A percentile compares a stretch with the other conserved stretches of the same genome.
Conservation (phyloP, 2,329 filamentous ascomycete species). For the Coniochaeta hoffmannii region DNA sequence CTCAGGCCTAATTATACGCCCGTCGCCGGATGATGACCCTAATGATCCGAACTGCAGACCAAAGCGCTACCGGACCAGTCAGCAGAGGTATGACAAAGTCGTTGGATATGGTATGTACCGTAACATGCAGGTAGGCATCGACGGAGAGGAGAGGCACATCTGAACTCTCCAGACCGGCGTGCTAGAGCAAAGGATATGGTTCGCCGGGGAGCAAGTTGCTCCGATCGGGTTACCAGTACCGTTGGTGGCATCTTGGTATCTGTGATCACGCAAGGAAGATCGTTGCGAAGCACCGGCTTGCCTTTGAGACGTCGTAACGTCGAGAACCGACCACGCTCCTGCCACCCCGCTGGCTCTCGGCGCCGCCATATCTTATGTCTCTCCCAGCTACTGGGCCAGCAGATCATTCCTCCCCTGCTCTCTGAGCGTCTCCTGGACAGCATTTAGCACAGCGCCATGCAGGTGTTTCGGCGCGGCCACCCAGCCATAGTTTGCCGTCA, state of each 20-base stretch:
- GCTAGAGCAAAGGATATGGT: conserved; percentile 49
- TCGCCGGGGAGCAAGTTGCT: conserved; percentile 62
- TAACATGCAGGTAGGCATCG: conserved; percentile 27
- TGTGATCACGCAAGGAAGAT: conserved; percentile 25
- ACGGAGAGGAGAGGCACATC: conserved; percentile 48
- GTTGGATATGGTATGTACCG: not conserved
- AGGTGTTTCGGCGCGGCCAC: conserved; percentile 40
- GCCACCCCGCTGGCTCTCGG: not conserved
- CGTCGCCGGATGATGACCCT: not conserved
- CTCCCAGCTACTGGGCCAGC: conserved; percentile 8
- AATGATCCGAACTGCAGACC: not conserved
- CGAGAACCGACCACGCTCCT: not conserved
- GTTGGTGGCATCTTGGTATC: conserved; percentile 59
- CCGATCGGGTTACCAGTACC: conserved; percentile 57
- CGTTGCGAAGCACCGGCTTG: not conserved
- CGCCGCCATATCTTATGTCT: not conserved
- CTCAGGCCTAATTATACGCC: conserved; percentile 40
- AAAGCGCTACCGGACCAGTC: not conserved
- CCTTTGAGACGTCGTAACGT: too few relatives aligned
- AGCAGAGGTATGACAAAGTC: not conserved
- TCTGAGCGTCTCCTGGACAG: conserved; percentile 24
- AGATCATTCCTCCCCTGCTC: conserved; percentile 25
- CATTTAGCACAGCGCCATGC: conserved; percentile 35
- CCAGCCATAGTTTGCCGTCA: conserved; percentile 47
- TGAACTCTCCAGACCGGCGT: conserved; percentile 34